Percentiles rank a stretch among this genome's conserved stretches.
phyloP scores from a whole-genome alignment of 129 eudicot genomes.

The Ambrosia trifida region DNA sequence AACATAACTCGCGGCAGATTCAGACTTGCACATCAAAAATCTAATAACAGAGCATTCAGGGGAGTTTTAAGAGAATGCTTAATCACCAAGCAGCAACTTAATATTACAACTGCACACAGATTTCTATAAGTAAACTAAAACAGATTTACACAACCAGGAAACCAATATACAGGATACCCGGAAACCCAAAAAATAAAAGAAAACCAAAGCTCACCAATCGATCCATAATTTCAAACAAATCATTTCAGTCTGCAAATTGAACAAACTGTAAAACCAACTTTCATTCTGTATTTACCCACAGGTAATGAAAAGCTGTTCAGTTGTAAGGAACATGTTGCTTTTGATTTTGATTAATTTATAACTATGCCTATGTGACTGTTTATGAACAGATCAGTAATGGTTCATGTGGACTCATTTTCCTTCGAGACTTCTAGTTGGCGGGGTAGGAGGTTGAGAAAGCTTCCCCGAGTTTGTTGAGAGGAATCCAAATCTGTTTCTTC shows the following conservation, averaged over 20 bases:
- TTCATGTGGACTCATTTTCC: conserved; percentile 41
- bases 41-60: not conserved
- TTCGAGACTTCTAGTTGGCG: conserved; percentile 33
- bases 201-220: conserved; percentile 9
- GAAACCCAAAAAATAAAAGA: not conserved
- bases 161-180: conserved; percentile 22
- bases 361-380: too few relatives aligned
- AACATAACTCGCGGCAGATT: too few relatives aligned
- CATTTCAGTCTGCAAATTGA: conserved; percentile 26
- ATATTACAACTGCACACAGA: conserved; percentile 23
- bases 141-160: conserved; percentile 30
- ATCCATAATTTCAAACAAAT: conserved; percentile 35
- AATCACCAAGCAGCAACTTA: too few relatives aligned
- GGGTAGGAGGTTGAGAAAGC: conserved; percentile 51
- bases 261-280: conserved; percentile 36
- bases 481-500: conserved; percentile 59
- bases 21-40: too few relatives aligned
- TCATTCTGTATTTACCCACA: conserved; percentile 39
- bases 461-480: conserved; percentile 67
- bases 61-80: not conserved
- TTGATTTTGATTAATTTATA: too few relatives aligned
- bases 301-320: conserved; percentile 21
- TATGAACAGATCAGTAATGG: too few relatives aligned
- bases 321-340: not conserved
- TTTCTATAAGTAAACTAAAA: conserved; percentile 22